Conservation (phyloP, 257 asterid genomes). For the Primulina tabacum region DNA sequence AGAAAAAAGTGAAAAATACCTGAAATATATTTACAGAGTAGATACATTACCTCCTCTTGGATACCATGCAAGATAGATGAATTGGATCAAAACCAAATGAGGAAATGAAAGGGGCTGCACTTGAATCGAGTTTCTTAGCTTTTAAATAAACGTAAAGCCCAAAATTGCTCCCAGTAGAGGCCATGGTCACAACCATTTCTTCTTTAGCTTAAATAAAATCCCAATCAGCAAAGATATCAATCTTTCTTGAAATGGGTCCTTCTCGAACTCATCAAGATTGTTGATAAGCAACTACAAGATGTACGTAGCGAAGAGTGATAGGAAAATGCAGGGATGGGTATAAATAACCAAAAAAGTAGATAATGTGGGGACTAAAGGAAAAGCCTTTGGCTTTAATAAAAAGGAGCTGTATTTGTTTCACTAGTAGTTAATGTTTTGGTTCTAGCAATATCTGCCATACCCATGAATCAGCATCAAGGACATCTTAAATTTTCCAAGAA, state of each 20-base stretch:
- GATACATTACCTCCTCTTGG: slow-evolving; percentile 55
- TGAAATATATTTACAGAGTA: background rate
- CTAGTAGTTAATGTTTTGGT: background rate
- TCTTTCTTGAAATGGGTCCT: slow-evolving; percentile 16
- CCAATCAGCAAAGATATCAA: background rate
- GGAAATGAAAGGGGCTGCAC: slow-evolving; percentile 40
- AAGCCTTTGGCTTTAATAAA: slow-evolving; percentile 24
- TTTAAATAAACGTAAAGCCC: slow-evolving; percentile 46
- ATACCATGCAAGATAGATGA: slow-evolving; percentile 43
- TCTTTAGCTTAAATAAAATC: background rate
- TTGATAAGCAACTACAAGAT: slow-evolving; percentile 22
- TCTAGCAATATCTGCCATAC: slow-evolving; percentile 68
- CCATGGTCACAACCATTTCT: slow-evolving; percentile 81
- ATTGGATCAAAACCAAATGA: slow-evolving; percentile 54
- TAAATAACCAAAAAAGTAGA: slow-evolving; percentile 13
- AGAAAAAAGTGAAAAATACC: background rate
- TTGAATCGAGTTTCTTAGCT: slow-evolving; percentile 46
- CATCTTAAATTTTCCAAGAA: background rate
- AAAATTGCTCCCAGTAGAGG: slow-evolving; percentile 56
- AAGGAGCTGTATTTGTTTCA: slow-evolving; percentile 13
- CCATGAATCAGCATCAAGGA: background rate
- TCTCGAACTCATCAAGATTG: slow-evolving; percentile 16
- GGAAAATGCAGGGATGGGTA: slow-evolving; percentile 13
- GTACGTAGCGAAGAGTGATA: slow-evolving; percentile 23
- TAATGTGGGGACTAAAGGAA: slow-evolving; percentile 32